Evolutionary conservation across 495 filamentous ascomycete species (phyloP), one percentile per base, ranked within the genome.

Genomic region (Hyaloscypha hepaticicola): DNA sequence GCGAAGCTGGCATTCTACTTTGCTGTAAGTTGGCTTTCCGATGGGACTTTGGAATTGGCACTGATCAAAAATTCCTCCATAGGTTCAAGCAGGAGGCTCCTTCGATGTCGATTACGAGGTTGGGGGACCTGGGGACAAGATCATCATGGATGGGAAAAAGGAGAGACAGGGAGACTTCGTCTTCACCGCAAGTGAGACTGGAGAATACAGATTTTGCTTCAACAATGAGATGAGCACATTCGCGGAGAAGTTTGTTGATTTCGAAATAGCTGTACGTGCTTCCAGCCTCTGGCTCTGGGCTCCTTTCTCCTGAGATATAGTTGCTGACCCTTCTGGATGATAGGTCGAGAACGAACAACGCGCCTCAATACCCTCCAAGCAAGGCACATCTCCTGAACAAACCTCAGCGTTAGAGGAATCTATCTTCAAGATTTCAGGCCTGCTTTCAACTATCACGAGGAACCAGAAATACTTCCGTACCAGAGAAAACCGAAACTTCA

Each of bases 391-490:
- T 61, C 90, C 94, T 49, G 96, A 99, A 77, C 96, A 99, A 73
- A 93, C 94, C 14, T 86, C 87, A 55, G 88, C 85, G 9, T 84
- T 99, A 34, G 95, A 98, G 74, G 96, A 99, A 79, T 96, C 92
- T 12, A 90, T 98, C 73, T 90, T 91, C 82, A 97, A 97, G 79
- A 80, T 99, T 58, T 97, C 94, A 6, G 87, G 90, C 58, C 91
- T 96, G 72, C 79, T 99, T 41, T 96, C 92, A n/a, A 97, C 94
- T 60, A 94, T 99, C 73, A 91, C 91, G 21, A 88, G 96, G 55
- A 97, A 96, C 80, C 96, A 99, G 75, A 98, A 98, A 74, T 98
- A 98, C 79, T 99, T 99, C 88, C 90, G 96, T 33, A 99, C 96
- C 2, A 87, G 96, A 66, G 96, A 99, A 81, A 98, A 99, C 82